Percentiles rank a stretch among this genome's conserved stretches.
Conservation (phyloP, 1,284 basidiomycete species). For the Trametes hirsuta region DNA sequence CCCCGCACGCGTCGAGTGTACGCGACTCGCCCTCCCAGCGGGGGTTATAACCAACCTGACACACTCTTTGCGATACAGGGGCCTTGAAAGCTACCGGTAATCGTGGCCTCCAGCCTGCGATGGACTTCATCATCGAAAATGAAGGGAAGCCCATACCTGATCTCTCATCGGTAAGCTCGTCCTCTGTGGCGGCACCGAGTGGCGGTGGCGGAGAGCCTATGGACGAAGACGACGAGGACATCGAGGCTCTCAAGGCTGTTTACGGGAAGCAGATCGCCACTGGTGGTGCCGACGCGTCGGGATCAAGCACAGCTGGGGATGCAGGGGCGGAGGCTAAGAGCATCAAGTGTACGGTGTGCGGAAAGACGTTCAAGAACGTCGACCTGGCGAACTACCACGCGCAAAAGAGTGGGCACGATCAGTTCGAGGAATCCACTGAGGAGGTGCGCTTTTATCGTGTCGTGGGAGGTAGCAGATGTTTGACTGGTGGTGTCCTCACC, state of each 20-base stretch:
- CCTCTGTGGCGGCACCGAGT: conserved; percentile 18
- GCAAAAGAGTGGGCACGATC: conserved; percentile 92
- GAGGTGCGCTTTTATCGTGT: conserved; percentile 56
- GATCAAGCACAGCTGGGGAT: conserved; percentile 41
- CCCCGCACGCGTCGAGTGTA: conserved; percentile 81
- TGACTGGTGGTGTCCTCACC: not conserved
- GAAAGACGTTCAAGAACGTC: conserved; percentile 87
- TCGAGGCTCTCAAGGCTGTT: conserved; percentile 60
- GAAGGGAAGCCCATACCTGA: conserved; percentile 76
- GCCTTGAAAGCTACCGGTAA: conserved; percentile 80
- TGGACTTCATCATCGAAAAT: conserved; percentile 86
- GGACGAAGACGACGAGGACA: conserved; percentile 72
- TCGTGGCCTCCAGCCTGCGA: conserved; percentile 84
- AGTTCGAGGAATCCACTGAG: conserved; percentile 95
- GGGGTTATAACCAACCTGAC: not conserved
- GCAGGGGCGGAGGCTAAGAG: conserved; percentile 71
- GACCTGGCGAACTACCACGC: conserved; percentile 94
- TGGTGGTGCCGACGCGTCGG: conserved; percentile 19
- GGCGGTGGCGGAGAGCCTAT: conserved; percentile 44
- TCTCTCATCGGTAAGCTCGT: conserved; percentile 40
- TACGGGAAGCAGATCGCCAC: conserved; percentile 37
- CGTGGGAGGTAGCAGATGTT: no score
- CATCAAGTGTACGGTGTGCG: conserved; percentile 81
- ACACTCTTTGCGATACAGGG: conserved; percentile 53
- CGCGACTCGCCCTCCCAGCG: conserved; percentile 29